A percentile compares a stretch with the other conserved stretches of the same genome.
These are phyloP conservation scores for Cutaneotrichosporon spelunceum DNA, from an alignment of 1,284 basidiomycete genomes.

Conservation along the genomic window DNA sequence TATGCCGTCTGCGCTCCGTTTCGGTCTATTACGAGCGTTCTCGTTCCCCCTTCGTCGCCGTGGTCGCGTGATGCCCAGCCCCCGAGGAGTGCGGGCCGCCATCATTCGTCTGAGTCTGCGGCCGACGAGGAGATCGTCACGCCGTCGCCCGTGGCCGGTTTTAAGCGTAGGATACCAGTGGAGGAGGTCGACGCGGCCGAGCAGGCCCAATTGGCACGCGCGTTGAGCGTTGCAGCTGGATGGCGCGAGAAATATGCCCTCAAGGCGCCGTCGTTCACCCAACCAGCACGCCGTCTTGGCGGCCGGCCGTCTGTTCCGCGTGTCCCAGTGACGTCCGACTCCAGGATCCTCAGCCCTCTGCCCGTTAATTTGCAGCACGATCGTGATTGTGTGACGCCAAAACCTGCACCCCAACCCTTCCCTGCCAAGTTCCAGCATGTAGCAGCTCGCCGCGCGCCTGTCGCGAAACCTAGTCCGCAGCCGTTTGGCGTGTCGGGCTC, in stretches of 20 bases:
- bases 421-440: not conserved
- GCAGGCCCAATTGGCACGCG: conserved; percentile 29
- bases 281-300: not conserved
- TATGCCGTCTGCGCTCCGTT: not conserved
- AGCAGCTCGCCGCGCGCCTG: not conserved
- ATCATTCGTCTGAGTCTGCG: conserved; percentile 31
- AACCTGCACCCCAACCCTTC: not conserved
- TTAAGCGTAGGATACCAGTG: not conserved
- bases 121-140: conserved; percentile 37
- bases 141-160: conserved; percentile 17
- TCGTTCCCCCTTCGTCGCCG: conserved; percentile 29
- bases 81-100: not conserved
- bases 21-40: conserved; percentile 10
- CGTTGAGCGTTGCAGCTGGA: conserved; percentile 37
- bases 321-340: conserved; percentile 5
- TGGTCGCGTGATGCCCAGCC: not conserved
- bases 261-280: conserved; percentile 5
- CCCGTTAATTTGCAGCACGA: conserved; percentile 2
- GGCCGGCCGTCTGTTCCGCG: not conserved
- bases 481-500: conserved; percentile 17
- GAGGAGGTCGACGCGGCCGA: conserved; percentile 26
- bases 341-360: conserved; percentile 8
- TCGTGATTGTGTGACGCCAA: not conserved
- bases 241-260: conserved; percentile 49
- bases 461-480: not conserved